Evolutionary conservation across 148 eudicot species (phyloP).

Genomic region (Chenopodium suecicum): DNA sequence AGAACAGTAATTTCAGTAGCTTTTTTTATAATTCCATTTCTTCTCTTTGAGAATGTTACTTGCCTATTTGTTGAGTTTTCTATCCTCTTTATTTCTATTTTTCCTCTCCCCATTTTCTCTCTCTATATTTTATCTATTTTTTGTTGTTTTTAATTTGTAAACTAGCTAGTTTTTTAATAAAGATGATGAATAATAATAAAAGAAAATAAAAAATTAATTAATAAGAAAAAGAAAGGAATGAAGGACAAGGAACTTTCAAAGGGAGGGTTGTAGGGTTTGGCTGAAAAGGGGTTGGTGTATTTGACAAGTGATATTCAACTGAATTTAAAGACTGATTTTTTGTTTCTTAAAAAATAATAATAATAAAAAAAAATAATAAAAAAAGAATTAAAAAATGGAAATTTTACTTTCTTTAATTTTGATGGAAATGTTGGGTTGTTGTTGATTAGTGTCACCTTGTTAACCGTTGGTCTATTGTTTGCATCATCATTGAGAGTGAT

Average conservation of each 20-base stretch:
- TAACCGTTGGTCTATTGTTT: slow-evolving; percentile 41
- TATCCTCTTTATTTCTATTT: slow-evolving; percentile 88
- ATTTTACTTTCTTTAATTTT: neutral
- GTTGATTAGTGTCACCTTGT: slow-evolving; percentile 34
- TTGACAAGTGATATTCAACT: slow-evolving; percentile 27
- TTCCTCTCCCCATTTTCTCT: slow-evolving; percentile 74
- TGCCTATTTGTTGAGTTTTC: slow-evolving; percentile 85
- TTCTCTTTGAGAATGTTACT: slow-evolving; percentile 81
- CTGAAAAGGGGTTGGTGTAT: slow-evolving; percentile 32
- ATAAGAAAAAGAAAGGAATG: slow-evolving; percentile 5
- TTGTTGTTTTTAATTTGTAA: neutral
- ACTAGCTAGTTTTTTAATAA: no score
- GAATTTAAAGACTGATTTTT: neutral
- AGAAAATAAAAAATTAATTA: neutral
- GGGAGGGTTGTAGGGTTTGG: slow-evolving; percentile 33
- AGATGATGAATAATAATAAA: neutral
- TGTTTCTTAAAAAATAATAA: no score
- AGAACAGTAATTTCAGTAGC: slow-evolving; percentile 79
- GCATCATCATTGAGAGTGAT: slow-evolving; percentile 16
- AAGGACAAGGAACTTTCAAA: slow-evolving; percentile 54
- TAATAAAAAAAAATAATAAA: no score
- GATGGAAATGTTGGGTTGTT: neutral
- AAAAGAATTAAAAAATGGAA: no score
- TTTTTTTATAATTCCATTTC: slow-evolving; percentile 73
- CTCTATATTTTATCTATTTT: neutral